These are phyloP conservation scores for Taphrina populina DNA, from an alignment of 1,139 yeast genomes.

Conservation along the genomic window DNA sequence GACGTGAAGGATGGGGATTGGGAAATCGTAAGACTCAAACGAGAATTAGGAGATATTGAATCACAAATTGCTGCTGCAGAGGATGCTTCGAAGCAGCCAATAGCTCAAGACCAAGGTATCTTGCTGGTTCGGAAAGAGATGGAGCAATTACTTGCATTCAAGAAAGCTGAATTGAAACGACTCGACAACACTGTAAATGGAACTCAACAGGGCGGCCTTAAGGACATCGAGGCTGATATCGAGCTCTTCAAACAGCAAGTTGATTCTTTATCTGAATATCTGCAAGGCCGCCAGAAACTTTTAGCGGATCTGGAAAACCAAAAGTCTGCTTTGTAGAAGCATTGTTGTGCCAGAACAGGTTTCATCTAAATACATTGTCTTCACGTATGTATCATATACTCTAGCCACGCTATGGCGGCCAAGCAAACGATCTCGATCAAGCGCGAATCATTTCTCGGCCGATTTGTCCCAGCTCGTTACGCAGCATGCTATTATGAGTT, in stretches of 20 bases:
- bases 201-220: slow-evolving; percentile 38
- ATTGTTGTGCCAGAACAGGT: too few relatives aligned
- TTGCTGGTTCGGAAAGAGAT: slow-evolving; percentile 62
- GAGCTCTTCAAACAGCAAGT: slow-evolving; percentile 66
- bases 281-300: slow-evolving; percentile 51
- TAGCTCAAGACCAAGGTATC: slow-evolving; percentile 45
- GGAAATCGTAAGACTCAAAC: slow-evolving; percentile 82
- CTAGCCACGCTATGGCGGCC: too few relatives aligned
- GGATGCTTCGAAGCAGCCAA: slow-evolving; percentile 49
- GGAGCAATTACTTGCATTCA: slow-evolving; percentile 76
- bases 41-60: slow-evolving; percentile 75
- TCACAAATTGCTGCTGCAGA: slow-evolving; percentile 61
- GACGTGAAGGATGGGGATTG: slow-evolving; percentile 68
- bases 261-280: slow-evolving; percentile 51
- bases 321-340: slow-evolving; percentile 26
- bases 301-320: slow-evolving; percentile 49
- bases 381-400: too few relatives aligned
- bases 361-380: too few relatives aligned
- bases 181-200: slow-evolving; percentile 35
- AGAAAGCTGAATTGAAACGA: slow-evolving; percentile 54
- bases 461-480: too few relatives aligned
- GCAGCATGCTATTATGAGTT: too few relatives aligned
- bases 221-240: slow-evolving; percentile 55
- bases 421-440: too few relatives aligned
- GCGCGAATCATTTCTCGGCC: too few relatives aligned